Evolutionary conservation across 2,329 filamentous ascomycete genomes (phyloP), one percentile per base, ranked within the genome.

Genomic region (Fusarium robinianum): DNA sequence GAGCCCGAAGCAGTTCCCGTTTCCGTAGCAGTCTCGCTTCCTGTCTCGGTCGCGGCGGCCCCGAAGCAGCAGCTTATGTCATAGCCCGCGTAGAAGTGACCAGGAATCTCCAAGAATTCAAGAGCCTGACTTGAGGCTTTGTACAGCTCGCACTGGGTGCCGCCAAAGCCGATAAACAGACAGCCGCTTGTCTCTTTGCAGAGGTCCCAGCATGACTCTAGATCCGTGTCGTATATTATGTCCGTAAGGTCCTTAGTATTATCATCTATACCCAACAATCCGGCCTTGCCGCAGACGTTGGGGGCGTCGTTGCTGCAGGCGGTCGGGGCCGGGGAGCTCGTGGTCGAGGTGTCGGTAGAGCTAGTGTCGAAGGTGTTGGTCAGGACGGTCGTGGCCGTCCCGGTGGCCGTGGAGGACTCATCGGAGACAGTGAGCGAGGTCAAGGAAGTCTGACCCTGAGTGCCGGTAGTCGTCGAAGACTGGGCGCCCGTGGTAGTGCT

Each of bases 1-100:
- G n/a, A n/a, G n/a, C n/a, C n/a, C n/a, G n/a, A n/a, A n/a, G n/a
- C n/a, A n/a, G n/a, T n/a, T n/a, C n/a, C n/a, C n/a, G n/a, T n/a
- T n/a, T n/a, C n/a, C n/a, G n/a, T n/a, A n/a, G n/a, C n/a, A n/a
- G n/a, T n/a, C n/a, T n/a, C n/a, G n/a, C n/a, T n/a, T n/a, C n/a
- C n/a, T n/a, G n/a, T n/a, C n/a, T n/a, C n/a, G n/a, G n/a, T n/a
- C n/a, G n/a, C n/a, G n/a, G n/a, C 6, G 11, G 27, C 31, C 19
- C 36, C 27, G 11, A 53, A 53, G 29, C 52, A 55, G 17, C 52
- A 56, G n/a, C n/a, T n/a, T 33, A 22, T 37, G 23, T 55, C 52
- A 6, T 37, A 55, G 19, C 46, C 40, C 8, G 36, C 23, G 15
- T 37, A 55, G 16, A 29, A 53, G 30, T 27, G 52, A 16, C 17